Percentiles rank a stretch among this genome's conserved stretches.
phyloP scores from a whole-genome alignment of 352 stramenopile genomes.

The Globisporangium paroecandrum region DNA sequence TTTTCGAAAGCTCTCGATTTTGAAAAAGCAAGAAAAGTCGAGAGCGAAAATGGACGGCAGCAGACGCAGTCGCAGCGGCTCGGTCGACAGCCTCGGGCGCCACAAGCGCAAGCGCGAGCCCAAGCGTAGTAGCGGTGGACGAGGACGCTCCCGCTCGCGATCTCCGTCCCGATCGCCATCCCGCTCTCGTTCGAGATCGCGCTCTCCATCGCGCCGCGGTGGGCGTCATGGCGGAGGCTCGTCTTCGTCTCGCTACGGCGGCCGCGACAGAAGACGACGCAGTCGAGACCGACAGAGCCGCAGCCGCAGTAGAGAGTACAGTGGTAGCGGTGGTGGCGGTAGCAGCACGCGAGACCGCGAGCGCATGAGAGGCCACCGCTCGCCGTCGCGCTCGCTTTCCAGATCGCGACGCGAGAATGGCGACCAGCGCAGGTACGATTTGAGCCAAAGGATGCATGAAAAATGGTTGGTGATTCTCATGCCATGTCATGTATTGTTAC shows the following conservation, averaged over 20 bases:
- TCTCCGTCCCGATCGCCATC: slow-evolving; percentile 29
- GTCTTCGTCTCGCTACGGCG: slow-evolving; percentile 1
- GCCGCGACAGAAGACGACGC: slow-evolving; percentile 9
- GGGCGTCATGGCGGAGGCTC: slow-evolving; percentile 1
- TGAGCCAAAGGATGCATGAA: neutral
- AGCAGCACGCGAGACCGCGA: slow-evolving; percentile 17
- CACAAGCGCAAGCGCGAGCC: slow-evolving; percentile 17
- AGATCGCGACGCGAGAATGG: slow-evolving; percentile 13
- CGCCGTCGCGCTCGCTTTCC: slow-evolving; percentile 21
- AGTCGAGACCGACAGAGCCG: slow-evolving; percentile 30
- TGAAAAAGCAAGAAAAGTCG: neutral
- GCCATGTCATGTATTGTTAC: neutral
- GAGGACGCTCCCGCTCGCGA: slow-evolving; percentile 16
- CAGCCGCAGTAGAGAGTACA: slow-evolving; percentile 25
- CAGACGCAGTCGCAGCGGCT: slow-evolving; percentile 48
- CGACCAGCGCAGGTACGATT: slow-evolving; percentile 10
- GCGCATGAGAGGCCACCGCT: slow-evolving; percentile 19
- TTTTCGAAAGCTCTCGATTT: neutral
- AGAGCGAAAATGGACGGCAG: neutral
- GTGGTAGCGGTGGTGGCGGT: slow-evolving; percentile 1
- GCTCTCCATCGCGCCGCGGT: slow-evolving; percentile 23
- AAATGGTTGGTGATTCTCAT: neutral
- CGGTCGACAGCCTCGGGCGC: slow-evolving; percentile 61
- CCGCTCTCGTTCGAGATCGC: slow-evolving; percentile 24
- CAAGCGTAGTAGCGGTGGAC: slow-evolving; percentile 12